Percentiles rank a stretch among this genome's conserved stretches.
Conservation (phyloP, 345 rosid genomes). For the Brassica cretica region DNA sequence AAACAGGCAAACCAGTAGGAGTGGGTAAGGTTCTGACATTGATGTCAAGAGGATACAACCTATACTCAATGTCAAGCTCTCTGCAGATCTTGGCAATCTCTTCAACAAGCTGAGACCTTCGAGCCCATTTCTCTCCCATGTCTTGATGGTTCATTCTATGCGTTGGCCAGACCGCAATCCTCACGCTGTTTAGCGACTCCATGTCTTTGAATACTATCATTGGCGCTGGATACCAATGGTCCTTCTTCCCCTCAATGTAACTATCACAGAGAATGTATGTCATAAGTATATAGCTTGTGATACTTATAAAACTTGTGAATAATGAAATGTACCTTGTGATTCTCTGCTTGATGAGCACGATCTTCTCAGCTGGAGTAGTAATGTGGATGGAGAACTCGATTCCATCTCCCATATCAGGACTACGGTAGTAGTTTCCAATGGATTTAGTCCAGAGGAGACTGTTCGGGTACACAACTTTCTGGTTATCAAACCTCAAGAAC, state of each 20-base stretch:
- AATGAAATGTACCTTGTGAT: slow-evolving; percentile 37
- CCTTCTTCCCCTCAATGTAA: slow-evolving; percentile 67
- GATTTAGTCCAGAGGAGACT: slow-evolving; percentile 61
- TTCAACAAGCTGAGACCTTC: slow-evolving; percentile 69
- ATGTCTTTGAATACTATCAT: slow-evolving; percentile 62
- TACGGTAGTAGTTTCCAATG: slow-evolving; percentile 43
- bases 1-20: slow-evolving; percentile 32
- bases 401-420: slow-evolving; percentile 48
- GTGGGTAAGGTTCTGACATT: slow-evolving; percentile 55
- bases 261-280: slow-evolving; percentile 33
- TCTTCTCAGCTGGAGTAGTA: slow-evolving; percentile 42
- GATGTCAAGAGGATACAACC: slow-evolving; percentile 65
- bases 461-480: slow-evolving; percentile 79
- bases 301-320: background rate
- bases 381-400: slow-evolving; percentile 42
- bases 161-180: slow-evolving; percentile 65
- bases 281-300: background rate
- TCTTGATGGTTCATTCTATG: slow-evolving; percentile 83
- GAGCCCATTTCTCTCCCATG: slow-evolving; percentile 62
- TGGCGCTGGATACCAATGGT: slow-evolving; percentile 73
- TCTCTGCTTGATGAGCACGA: slow-evolving; percentile 38
- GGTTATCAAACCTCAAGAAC: slow-evolving; percentile 71
- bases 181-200: slow-evolving; percentile 60
- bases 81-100: slow-evolving; percentile 74
- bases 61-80: slow-evolving; percentile 77